Evolutionary conservation across 1,139 yeast species (phyloP), one percentile per base, ranked within the genome.

Genomic region (Scheffersomyces stambukii): DNA sequence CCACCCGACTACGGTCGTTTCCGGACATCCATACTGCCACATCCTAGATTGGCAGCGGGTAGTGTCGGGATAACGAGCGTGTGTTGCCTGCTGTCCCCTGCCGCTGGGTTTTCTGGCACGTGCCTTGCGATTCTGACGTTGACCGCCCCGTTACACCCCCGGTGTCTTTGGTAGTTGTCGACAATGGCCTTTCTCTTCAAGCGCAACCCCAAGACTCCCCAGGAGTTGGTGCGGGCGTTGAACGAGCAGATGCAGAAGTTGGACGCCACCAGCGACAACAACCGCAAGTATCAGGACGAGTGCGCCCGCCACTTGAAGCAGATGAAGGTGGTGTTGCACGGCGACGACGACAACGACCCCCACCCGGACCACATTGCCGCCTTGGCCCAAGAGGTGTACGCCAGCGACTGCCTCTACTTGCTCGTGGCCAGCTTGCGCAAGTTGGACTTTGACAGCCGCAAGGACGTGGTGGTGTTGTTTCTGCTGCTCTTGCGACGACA

Each of bases 151-250:
- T 5, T 6, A 7, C 20, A 3, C 20, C 20, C 20, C 10, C 20
- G 4, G 5, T 21, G 3, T 6, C 8, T 7, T 21, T 5, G 9
- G 5, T 8, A 9, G 12, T 16, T 21, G 5, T 8, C 25, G n/a
- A 15, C 10, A 9, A 86, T 89, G 96, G 83, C 96, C 12, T 89
- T 89, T 49, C 65, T 91, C 46, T 89, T 91, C 69, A 83, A 86
- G 44, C 71, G 96, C 50, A 84, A 81, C 51, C 95, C 94, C n/a
- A 86, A 86, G 55, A 80, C 95, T 3, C 95, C 96, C 2, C 76
- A 73, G 20, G 98, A 91, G 48, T 70, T 88, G 36, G 81, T 86
- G 10, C 70, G 85, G 33, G 77, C 79, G 9, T 66, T 88, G 38
- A 75, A 75, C 41, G 97, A 91, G 31, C 85, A 77, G 45, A 67